These are phyloP conservation scores for Triticum timopheevii DNA, from an alignment of 176 grass and related monocot species.

Conservation along the genomic window DNA sequence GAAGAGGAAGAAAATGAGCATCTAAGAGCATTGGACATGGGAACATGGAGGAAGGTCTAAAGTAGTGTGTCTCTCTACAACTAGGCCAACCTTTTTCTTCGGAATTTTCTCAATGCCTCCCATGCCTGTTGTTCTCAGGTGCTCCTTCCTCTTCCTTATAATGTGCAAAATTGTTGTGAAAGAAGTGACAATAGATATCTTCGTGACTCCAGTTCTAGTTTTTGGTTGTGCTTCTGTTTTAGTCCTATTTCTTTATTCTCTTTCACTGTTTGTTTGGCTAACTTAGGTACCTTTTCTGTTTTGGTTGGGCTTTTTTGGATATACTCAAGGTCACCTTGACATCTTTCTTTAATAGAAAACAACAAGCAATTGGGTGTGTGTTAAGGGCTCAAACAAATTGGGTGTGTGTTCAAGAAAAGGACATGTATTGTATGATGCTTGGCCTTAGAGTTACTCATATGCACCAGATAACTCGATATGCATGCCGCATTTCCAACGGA, in stretches of 20 bases:
- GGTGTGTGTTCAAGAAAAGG: too few species aligned
- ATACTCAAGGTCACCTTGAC: background rate
- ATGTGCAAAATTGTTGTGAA: background rate
- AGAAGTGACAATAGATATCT: background rate
- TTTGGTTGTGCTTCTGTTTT: background rate
- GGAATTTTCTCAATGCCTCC: constrained; percentile 8
- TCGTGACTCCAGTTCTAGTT: background rate
- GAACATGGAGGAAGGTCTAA: background rate
- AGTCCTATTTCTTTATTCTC: background rate
- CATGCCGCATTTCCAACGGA: background rate
- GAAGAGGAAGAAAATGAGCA: background rate
- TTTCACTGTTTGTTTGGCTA: background rate
- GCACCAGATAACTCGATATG: background rate
- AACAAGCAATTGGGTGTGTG: too few species aligned
- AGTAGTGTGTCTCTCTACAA: background rate
- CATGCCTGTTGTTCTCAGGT: background rate
- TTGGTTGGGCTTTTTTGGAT: background rate
- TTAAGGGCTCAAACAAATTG: too few species aligned
- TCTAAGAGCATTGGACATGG: background rate
- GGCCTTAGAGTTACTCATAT: background rate
- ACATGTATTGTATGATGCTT: background rate
- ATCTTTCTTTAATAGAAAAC: too few species aligned
- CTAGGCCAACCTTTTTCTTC: background rate
- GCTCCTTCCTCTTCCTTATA: background rate
- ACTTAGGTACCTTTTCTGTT: background rate